A percentile compares a stretch with the other conserved stretches of the same genome.
Evolutionary conservation across 2,329 filamentous ascomycete species (phyloP).

Genomic region (Claviceps africana): DNA sequence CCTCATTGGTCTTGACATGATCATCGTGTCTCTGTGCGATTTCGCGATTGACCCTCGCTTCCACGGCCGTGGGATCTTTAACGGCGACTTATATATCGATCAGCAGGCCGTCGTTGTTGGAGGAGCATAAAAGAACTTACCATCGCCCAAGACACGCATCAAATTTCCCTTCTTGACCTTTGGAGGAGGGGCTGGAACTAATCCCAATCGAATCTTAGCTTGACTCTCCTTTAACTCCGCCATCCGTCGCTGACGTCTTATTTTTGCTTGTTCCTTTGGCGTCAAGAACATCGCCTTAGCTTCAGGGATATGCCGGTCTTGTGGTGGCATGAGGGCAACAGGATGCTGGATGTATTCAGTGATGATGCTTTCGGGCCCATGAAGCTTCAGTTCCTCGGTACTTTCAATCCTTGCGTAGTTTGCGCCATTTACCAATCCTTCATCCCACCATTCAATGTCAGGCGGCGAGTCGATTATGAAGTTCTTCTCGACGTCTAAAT

Average conservation of each 20-base stretch:
- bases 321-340: constrained; percentile 76
- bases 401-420: constrained; percentile 61
- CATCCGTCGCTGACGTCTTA: constrained; percentile 79
- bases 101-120: not conserved
- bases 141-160: constrained; percentile 87
- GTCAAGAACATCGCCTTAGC: constrained; percentile 90
- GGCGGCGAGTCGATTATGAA: constrained; percentile 76
- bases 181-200: constrained; percentile 78
- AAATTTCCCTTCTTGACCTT: constrained; percentile 97
- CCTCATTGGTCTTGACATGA: constrained; percentile 68
- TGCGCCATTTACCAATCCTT: constrained; percentile 63
- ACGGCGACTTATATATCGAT: constrained; percentile 37
- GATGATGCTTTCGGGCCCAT: constrained; percentile 69
- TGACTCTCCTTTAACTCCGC: constrained; percentile 92
- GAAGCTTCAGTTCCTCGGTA: constrained; percentile 54
- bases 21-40: constrained; percentile 73
- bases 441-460: constrained; percentile 95
- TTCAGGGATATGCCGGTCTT: constrained; percentile 66
- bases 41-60: constrained; percentile 83
- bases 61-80: constrained; percentile 92
- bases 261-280: constrained; percentile 76
- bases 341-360: constrained; percentile 89
- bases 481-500: constrained; percentile 74
- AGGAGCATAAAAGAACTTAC: constrained; percentile 27
- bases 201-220: constrained; percentile 82